phyloP scores from a whole-genome alignment of 352 stramenopile genomes.

The Phytophthora nicotianae region DNA sequence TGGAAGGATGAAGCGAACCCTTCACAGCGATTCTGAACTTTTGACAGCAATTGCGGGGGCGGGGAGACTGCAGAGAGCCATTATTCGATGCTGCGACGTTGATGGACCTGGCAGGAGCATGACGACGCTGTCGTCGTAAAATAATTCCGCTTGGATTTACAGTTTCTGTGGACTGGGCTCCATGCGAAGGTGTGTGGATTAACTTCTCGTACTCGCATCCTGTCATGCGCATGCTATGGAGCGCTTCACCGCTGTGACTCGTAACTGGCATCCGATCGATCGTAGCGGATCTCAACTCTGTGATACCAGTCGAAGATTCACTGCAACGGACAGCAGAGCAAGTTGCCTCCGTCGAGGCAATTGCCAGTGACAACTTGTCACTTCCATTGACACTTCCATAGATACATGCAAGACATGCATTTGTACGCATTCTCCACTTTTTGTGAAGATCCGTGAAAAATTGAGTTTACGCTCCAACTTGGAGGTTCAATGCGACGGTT shows the following conservation, averaged over 20 bases:
- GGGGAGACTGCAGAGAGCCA: background rate
- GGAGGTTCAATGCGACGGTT: background rate
- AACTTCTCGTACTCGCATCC: background rate
- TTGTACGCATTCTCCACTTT: too few species aligned
- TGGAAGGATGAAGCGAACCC: background rate
- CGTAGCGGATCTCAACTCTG: slow-evolving; percentile 17
- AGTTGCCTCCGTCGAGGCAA: too few species aligned
- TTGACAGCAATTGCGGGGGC: background rate
- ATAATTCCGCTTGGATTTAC: background rate
- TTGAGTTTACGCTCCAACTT: background rate
- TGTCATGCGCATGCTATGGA: slow-evolving; percentile 3
- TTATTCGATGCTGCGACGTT: slow-evolving; percentile 6
- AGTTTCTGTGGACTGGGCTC: background rate
- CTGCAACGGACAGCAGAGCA: background rate
- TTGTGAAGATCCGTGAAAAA: too few species aligned
- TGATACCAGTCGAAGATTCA: slow-evolving; percentile 16
- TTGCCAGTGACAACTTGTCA: too few species aligned
- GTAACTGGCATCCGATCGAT: background rate
- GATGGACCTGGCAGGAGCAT: background rate
- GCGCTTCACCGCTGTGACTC: slow-evolving; percentile 2
- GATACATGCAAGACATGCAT: too few species aligned
- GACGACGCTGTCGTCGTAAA: slow-evolving; percentile 2
- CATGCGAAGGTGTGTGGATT: slow-evolving; percentile 9
- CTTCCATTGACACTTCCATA: too few species aligned
- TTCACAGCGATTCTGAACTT: slow-evolving; percentile 2